These are phyloP conservation scores for Camelina neglecta DNA, from an alignment of 345 rosid genomes.

Conservation along the genomic window DNA sequence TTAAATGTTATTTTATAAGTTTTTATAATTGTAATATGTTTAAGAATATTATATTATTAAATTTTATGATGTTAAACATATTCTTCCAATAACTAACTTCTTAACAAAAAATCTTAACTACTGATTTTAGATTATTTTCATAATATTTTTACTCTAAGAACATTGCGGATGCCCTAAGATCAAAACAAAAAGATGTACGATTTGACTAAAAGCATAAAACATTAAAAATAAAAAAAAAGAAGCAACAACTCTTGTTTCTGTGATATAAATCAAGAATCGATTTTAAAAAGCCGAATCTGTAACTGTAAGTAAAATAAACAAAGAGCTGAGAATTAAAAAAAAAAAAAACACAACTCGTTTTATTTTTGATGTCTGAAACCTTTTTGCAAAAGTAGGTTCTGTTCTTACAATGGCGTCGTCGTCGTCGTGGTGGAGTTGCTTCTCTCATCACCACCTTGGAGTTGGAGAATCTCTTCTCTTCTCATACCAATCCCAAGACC, in stretches of 20 bases:
- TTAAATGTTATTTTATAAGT: too few relatives aligned
- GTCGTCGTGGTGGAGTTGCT: neutral
- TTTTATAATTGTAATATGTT: too few relatives aligned
- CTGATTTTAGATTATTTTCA: too few relatives aligned
- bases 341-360: constrained; percentile 19
- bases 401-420: constrained; percentile 4
- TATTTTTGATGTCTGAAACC: neutral
- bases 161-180: too few relatives aligned
- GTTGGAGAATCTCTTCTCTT: constrained; percentile 23
- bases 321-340: neutral
- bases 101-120: too few relatives aligned
- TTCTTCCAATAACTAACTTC: too few relatives aligned
- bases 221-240: neutral
- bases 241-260: constrained; percentile 1
- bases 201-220: constrained; percentile 5
- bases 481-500: constrained; percentile 23
- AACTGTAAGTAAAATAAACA: neutral
- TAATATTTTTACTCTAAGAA: too few relatives aligned
- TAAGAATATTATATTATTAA: too few relatives aligned
- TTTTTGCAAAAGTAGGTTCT: neutral
- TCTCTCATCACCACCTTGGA: neutral
- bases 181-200: constrained; percentile 14
- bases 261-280: constrained; percentile 12
- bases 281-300: constrained; percentile 7
- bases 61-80: too few relatives aligned